Base-by-base conservation (phyloP, 2,329 filamentous ascomycete genomes). In the Truncatella angustata region DNA sequence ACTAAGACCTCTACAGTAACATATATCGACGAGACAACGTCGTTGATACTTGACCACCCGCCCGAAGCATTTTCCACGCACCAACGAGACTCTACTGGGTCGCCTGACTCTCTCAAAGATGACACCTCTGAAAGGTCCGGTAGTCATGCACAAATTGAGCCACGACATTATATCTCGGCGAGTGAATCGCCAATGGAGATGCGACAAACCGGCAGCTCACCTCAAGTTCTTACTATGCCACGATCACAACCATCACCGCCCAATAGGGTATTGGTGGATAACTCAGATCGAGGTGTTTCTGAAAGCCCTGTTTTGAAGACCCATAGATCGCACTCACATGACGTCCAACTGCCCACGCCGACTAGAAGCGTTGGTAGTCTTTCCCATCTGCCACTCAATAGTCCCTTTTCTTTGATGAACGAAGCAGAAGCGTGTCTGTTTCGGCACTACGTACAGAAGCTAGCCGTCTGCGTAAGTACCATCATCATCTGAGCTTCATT, bases 391-490 rank as follows among this genome's bases (percentile, higher is more conserved):
- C 37, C 36, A 37, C 24, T 42, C 23, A 20, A 16, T 28, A n/a
- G 23, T 35, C 63, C 60, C 2, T 64, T 67, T n/a, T 66, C 66
- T 7, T 60, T 70, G 16, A 63, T 63, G 49, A 60, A 57, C 30
- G 58, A 64, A 23, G 63, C 65, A 4, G 67, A 70, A 49, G 67
- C 68, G 11, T 49, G 59, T 3, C 52, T 70, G 9, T 70, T 69
- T 52, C 66, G 66, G 28, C 67, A 70, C 50, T 70, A 69, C 51
- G 66, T 70, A 34, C 62, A 69, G 36, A 65, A 64, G 44, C 52
- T 70, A 26, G 67, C 67, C 7, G 60, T 66, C 14, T 70, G 66
- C 57, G 68, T 70, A 62, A 59, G 68, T 58, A 50, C 24, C 30
- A 3, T 14, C 23, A 23, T 24, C 12, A 49, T 14, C 18, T 10